Evolutionary conservation across 140 eudicot species (phyloP).

Genomic region (Flaveria floridana): DNA sequence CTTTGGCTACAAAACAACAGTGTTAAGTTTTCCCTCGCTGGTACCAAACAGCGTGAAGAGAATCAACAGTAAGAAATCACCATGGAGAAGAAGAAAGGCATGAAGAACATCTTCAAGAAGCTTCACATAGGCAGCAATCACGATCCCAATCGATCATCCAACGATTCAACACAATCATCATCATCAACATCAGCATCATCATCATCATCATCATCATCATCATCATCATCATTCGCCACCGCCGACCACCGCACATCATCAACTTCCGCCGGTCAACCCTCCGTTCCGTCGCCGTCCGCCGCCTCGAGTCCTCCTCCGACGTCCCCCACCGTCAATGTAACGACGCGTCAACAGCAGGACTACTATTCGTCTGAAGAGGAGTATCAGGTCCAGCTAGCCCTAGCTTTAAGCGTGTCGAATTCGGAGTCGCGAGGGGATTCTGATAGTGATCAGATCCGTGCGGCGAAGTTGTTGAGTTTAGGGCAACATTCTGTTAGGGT

Average conservation of each 20-base stretch:
- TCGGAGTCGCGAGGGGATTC: slow-evolving; percentile 45
- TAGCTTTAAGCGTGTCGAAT: slow-evolving; percentile 83
- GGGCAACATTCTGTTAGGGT: slow-evolving; percentile 30
- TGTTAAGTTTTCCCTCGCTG: slow-evolving; percentile 29
- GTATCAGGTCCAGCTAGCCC: slow-evolving; percentile 87
- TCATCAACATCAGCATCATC: no score
- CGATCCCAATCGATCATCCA: no score
- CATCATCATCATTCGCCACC: slow-evolving; percentile 29
- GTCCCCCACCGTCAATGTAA: slow-evolving; percentile 32
- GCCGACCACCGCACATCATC: slow-evolving; percentile 35
- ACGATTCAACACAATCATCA: no score
- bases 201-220: slow-evolving; percentile 3
- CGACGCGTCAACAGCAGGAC: slow-evolving; percentile 47
- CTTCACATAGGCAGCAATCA: slow-evolving; percentile 59
- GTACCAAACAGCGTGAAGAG: slow-evolving; percentile 28
- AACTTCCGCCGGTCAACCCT: slow-evolving; percentile 24
- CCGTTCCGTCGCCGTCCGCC: slow-evolving; percentile 33
- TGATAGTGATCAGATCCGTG: slow-evolving; percentile 55
- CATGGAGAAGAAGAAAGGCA: slow-evolving; percentile 47
- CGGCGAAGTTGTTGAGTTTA: slow-evolving; percentile 41
- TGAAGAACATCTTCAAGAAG: slow-evolving; percentile 98
- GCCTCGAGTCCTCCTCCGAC: slow-evolving; percentile 37
- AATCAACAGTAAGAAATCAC: slow-evolving; percentile 14
- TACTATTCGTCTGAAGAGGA: slow-evolving; percentile 86
- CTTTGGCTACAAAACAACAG: neutral